Base-by-base conservation (phyloP, 1,284 basidiomycete species). In the Coriolopsis trogii region DNA sequence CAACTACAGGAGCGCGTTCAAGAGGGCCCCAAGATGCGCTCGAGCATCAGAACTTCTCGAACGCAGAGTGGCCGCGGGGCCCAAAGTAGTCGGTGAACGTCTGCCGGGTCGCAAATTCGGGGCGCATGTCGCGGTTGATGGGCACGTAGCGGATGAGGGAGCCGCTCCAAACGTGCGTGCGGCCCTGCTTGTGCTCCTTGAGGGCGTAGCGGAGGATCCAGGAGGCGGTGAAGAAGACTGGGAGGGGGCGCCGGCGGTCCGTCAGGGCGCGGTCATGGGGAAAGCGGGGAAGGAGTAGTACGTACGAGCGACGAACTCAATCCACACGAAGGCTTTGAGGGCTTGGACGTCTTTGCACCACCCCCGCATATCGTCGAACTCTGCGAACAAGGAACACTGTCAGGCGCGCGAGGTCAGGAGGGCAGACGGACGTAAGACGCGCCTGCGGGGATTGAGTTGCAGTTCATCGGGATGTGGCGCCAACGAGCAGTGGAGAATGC, bases 401-500 rank as follows among this genome's bases (percentile, higher is more conserved):
- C 21, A 18, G 6, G 20, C 38, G 20, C 2, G 41, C 3, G 28
- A 37, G 15, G 8, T 15, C 4, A 46, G 15, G 41, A 21, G 18
- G 37, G 33, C 49, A n/a, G 48, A 37, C 34, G 26, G 21, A 26
- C 8, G 20, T 16, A 13, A 6, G 29, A 59, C 70, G 18, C 36
- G 79, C 80, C 75, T 46, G 50, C 58, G 26, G 81, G 80, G 41
- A 84, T 82, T 30, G 66, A 56, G 40, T 67, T 64, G 66, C 82
- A 84, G 24, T 71, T 61, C 50, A 79, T 65, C 5, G 80, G 78
- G 28, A 81, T 69, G 39, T 71, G 60, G 29, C 63, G 59, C 81
- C 81, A 85, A 31, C 81, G 76, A 15, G 76, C 73, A 10, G 79
- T 83, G 0, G 82, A 84, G 65, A 85, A 85, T 6, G 76, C 73